Conservation (phyloP, 75 land plant genomes). For the Cunninghamia lanceolata region DNA sequence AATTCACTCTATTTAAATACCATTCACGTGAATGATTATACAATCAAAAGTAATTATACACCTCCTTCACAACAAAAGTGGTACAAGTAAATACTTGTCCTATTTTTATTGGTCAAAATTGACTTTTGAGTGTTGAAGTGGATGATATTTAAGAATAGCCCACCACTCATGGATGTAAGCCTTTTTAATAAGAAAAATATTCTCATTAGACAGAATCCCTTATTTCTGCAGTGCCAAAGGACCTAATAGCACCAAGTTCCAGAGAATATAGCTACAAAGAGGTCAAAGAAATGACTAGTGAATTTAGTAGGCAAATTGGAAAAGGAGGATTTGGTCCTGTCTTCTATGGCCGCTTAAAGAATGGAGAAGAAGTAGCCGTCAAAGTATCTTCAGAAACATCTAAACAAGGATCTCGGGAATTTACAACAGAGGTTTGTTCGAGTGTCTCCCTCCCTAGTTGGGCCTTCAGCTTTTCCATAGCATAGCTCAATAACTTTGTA, state of each 20-base stretch:
- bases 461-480: background rate
- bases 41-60: too few relatives aligned
- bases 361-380: slow-evolving; percentile 34
- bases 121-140: too few relatives aligned
- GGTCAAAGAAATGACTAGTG: slow-evolving; percentile 28
- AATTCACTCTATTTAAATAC: too few relatives aligned
- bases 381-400: slow-evolving; percentile 31
- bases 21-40: too few relatives aligned
- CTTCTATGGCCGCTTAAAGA: slow-evolving; percentile 27
- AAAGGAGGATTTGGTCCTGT: slow-evolving; percentile 54
- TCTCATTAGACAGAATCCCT: background rate
- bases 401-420: slow-evolving; percentile 25
- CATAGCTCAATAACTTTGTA: background rate
- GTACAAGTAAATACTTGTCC: too few relatives aligned
- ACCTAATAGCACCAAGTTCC: background rate
- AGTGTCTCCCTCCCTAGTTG: background rate
- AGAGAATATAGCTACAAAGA: slow-evolving; percentile 19
- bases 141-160: too few relatives aligned
- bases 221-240: background rate
- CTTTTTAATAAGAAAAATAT: background rate
- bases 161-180: too few relatives aligned
- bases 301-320: slow-evolving; percentile 28
- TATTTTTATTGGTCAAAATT: too few relatives aligned
- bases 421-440: slow-evolving; percentile 24
- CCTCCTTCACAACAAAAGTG: too few relatives aligned